Evolutionary conservation across 1,284 basidiomycete genomes (phyloP).

Genomic region (Microbotryum silenes-acaulis): DNA sequence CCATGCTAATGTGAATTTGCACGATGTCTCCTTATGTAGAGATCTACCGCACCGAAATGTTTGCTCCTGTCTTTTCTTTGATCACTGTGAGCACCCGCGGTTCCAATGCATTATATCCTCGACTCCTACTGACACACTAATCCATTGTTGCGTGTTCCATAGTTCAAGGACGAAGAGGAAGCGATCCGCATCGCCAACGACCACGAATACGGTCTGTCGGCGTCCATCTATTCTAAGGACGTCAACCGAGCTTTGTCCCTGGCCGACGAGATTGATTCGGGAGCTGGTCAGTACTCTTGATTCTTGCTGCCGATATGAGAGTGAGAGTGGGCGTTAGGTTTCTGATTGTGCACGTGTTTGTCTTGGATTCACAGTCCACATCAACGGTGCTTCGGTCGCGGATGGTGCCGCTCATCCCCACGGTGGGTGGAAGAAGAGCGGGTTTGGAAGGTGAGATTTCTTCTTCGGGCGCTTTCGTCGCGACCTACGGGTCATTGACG

Average conservation of each 20-base stretch:
- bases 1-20: neutral
- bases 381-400: constrained; percentile 29
- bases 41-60: constrained; percentile 47
- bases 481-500: too few relatives aligned
- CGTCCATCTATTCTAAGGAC: constrained; percentile 52
- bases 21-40: neutral
- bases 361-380: constrained; percentile 34
- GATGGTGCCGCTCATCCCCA: constrained; percentile 4
- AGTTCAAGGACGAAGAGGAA: constrained; percentile 27
- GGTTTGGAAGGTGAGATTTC: too few relatives aligned
- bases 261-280: constrained; percentile 35
- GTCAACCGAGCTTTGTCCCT: constrained; percentile 47
- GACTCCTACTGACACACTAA: neutral
- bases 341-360: constrained; percentile 8
- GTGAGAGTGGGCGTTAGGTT: constrained; percentile 8
- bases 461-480: too few relatives aligned
- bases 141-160: neutral
- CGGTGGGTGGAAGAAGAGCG: constrained; percentile 29
- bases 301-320: too few relatives aligned
- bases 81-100: constrained; percentile 19
- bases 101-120: neutral
- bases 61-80: constrained; percentile 50
- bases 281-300: too few relatives aligned
- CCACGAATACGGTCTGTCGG: constrained; percentile 46
- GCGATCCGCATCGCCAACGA: constrained; percentile 38